These are phyloP conservation scores for Diplodia sapinea DNA, from an alignment of 2,329 filamentous ascomycete species.

Conservation along the genomic window DNA sequence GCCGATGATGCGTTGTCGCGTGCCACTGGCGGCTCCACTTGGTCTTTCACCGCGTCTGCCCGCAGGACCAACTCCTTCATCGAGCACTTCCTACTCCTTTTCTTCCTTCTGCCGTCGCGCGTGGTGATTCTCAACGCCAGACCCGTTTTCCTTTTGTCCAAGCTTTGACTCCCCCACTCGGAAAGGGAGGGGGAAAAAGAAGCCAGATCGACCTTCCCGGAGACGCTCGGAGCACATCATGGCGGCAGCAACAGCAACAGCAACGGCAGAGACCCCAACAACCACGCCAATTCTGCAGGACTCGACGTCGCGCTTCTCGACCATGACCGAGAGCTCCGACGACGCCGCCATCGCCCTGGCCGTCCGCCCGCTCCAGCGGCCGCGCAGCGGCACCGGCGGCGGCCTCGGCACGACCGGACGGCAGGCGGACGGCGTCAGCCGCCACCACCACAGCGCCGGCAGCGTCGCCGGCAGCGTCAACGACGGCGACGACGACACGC, in stretches of 20 bases:
- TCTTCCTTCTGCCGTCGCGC: not conserved
- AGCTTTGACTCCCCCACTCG: not conserved
- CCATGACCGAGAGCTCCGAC: not conserved
- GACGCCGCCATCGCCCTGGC: not conserved
- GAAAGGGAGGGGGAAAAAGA: too few relatives aligned
- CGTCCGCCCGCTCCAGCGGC: not conserved
- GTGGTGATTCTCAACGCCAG: not conserved
- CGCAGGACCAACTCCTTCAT: not conserved
- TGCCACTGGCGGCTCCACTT: constrained; percentile 1
- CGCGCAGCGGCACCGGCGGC: not conserved
- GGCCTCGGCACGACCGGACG: too few relatives aligned
- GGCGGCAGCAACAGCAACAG: not conserved
- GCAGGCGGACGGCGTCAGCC: not conserved
- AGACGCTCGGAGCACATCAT: not conserved
- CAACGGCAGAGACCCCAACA: too few relatives aligned
- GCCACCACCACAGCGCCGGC: not conserved
- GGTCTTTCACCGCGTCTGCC: not conserved
- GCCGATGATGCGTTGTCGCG: constrained; percentile 1
- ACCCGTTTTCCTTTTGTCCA: not conserved
- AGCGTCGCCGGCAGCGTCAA: not conserved
- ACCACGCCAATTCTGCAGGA: not conserved
- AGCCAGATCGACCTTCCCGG: too few relatives aligned
- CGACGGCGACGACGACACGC: constrained; percentile 1
- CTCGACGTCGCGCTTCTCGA: not conserved
- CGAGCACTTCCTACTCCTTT: not conserved